Evolutionary conservation across 768 basidiomycete genomes (phyloP), one percentile per base, ranked within the genome.

Genomic region (Lyophyllum semitale): DNA sequence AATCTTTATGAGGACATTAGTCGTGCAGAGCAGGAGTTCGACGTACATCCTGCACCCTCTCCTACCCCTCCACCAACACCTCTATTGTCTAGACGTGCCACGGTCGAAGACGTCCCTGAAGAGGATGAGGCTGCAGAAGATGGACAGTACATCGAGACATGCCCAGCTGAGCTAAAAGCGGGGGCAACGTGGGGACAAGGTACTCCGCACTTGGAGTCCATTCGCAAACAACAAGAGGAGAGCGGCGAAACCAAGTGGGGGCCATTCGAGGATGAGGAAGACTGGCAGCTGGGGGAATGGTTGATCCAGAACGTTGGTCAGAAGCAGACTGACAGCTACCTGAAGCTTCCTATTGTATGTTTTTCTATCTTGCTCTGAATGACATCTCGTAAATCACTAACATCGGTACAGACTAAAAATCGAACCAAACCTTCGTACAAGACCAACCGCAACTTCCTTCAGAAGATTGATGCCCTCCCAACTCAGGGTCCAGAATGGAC

Each of bases 261-360:
- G 11, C 48, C 48, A 8, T 49, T 49, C 18, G 18, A 18, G 2
- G 32, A 43, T 52, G 51, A 52, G 20, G 41, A 43, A 7, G 41
- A 52, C 22, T 43, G 41, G 51, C 40, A 67, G 37, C 51, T 76
- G 0, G 74, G 66, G 3, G 53, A 59, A 30, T 76, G 69, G 70
- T 53, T 76, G 37, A 67, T 67, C n/a, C 61, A 59, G 13, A 52
- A 59, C 32, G 63, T 67, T 12, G 64, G 71, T 0, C 62, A 73
- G 25, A 68, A 52, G 1, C 57, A 64, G 30, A 67, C 65, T 0
- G 68, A 72, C 17, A 51, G 65, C 20, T 74, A 68, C 43, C 57
- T 75, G 37, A 65, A 68, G 42, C 57, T 72, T 11, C 44, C 57
- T 23, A 67, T 65, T 29, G 69, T 69, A 57, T 26, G 67, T 53